These are phyloP conservation scores for Croton setiger DNA, from an alignment of 441 rosid species.

Conservation along the genomic window DNA sequence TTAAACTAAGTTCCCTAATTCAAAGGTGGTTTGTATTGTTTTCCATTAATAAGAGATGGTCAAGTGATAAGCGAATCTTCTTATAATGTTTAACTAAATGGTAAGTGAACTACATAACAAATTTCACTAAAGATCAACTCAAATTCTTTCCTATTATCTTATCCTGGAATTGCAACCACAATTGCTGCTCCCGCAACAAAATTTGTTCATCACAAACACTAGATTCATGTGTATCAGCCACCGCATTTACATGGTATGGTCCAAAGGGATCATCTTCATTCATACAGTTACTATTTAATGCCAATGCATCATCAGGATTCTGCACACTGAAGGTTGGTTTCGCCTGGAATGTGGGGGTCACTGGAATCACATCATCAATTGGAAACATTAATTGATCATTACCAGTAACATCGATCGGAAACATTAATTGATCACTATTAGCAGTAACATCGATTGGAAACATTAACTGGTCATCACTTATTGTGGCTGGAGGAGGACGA, in stretches of 20 bases:
- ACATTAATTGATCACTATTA: background rate
- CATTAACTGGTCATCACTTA: background rate
- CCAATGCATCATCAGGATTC: conserved; percentile 18
- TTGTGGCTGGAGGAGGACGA: background rate
- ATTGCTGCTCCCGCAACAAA: conserved; percentile 48
- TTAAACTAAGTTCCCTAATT: too few species aligned
- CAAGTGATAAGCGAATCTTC: too few species aligned
- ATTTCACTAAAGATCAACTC: conserved; percentile 19
- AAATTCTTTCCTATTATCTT: conserved; percentile 59
- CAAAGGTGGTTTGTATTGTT: too few species aligned
- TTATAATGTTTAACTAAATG: background rate
- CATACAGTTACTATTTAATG: conserved; percentile 3
- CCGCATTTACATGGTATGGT: conserved; percentile 24
- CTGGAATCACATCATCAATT: conserved; percentile 5
- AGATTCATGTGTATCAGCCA: background rate
- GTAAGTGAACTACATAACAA: background rate
- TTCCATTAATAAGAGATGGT: too few species aligned
- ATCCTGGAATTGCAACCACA: conserved; percentile 69
- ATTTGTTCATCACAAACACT: conserved; percentile 35
- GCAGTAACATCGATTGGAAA: background rate
- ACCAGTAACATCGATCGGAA: background rate
- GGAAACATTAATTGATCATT: background rate
- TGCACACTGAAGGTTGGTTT: conserved; percentile 36
- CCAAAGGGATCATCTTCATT: conserved; percentile 50
- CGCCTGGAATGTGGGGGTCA: conserved; percentile 41